phyloP scores from a whole-genome alignment of 495 filamentous ascomycete species.

The Margaritispora aquatica region DNA sequence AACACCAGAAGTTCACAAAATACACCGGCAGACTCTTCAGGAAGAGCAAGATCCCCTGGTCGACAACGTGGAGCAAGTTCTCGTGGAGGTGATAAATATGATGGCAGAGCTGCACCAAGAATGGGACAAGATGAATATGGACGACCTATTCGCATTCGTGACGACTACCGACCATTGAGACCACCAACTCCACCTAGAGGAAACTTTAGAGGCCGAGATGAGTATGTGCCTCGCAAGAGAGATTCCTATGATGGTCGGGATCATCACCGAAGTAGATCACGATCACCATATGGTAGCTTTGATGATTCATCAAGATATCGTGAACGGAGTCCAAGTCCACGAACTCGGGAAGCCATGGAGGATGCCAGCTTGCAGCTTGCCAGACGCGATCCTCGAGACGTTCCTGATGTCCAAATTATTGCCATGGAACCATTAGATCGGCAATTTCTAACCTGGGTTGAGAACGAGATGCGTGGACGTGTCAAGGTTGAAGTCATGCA shows the following conservation, averaged over 20 bases:
- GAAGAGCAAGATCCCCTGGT: slow-evolving; percentile 68
- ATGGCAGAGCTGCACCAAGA: slow-evolving; percentile 13
- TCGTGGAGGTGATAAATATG: slow-evolving; percentile 28
- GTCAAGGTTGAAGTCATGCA: slow-evolving; percentile 71
- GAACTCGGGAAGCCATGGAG: slow-evolving; percentile 43
- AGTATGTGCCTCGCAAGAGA: slow-evolving; percentile 36
- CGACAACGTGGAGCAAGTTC: slow-evolving; percentile 42
- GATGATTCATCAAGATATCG: slow-evolving; percentile 51
- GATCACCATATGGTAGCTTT: slow-evolving; percentile 46
- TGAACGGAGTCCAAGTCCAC: slow-evolving; percentile 59
- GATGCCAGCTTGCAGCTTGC: slow-evolving; percentile 66
- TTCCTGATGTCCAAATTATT: slow-evolving; percentile 89
- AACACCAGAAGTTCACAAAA: slow-evolving; percentile 50
- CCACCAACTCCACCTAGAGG: slow-evolving; percentile 42
- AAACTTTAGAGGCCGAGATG: slow-evolving; percentile 33
- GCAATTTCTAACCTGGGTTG: slow-evolving; percentile 76
- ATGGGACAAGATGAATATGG: slow-evolving; percentile 55
- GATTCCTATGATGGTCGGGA: slow-evolving; percentile 33
- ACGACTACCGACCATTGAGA: slow-evolving; percentile 62
- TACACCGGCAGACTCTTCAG: slow-evolving; percentile 23
- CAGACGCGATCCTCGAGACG: slow-evolving; percentile 62
- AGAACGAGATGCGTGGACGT: slow-evolving; percentile 63
- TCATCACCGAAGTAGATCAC: slow-evolving; percentile 39
- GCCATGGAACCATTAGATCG: slow-evolving; percentile 73
- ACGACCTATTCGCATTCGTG: slow-evolving; percentile 53